Conservation (phyloP, 176 grass and related monocot genomes). For the Thalia dealbata region DNA sequence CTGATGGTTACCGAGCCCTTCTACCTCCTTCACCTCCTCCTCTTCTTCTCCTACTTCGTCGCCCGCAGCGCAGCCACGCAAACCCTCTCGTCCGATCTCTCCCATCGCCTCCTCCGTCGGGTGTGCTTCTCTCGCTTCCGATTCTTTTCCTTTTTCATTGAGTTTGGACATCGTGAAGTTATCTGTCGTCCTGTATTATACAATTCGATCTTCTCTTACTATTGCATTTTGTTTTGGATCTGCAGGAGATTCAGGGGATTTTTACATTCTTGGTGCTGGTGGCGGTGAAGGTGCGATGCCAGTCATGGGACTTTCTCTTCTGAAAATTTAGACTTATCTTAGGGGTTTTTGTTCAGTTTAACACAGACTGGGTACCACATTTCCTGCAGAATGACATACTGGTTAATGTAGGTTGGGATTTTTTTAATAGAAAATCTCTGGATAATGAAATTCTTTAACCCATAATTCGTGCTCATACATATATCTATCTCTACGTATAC, state of each 20-base stretch:
- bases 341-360: background rate
- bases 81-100: slow-evolving; percentile 31
- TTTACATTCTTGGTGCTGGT: slow-evolving; percentile 61
- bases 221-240: background rate
- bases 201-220: background rate
- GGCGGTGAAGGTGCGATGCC: slow-evolving; percentile 54
- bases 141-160: background rate
- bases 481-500: too few relatives aligned
- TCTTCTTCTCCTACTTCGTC: slow-evolving; percentile 88
- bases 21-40: slow-evolving; percentile 79
- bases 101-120: slow-evolving; percentile 47
- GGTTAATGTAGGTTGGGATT: background rate
- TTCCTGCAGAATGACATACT: background rate
- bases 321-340: background rate
- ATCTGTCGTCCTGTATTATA: background rate
- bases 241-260: slow-evolving; percentile 81
- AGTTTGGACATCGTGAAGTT: background rate
- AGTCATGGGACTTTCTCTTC: background rate
- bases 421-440: background rate
- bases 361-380: background rate
- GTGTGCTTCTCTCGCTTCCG: slow-evolving; percentile 12
- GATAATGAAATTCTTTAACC: background rate
- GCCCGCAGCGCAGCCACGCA: slow-evolving; percentile 35
- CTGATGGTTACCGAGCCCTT: slow-evolving; percentile 59
- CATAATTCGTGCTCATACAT: background rate